phyloP scores from a whole-genome alignment of 2,329 filamentous ascomycete genomes.

The Claviceps humidiphila region DNA sequence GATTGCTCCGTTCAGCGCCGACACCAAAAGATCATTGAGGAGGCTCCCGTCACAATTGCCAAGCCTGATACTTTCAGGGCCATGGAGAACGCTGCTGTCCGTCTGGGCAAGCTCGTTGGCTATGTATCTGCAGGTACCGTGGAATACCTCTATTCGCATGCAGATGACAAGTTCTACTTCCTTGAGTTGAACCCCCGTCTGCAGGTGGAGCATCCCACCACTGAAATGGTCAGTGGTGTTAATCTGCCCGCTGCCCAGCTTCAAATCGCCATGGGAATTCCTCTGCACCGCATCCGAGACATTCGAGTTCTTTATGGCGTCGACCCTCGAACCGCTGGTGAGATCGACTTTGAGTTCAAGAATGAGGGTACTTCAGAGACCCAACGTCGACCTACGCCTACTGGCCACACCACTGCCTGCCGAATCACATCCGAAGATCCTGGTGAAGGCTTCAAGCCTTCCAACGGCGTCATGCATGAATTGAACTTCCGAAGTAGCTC shows the following conservation, averaged over 20 bases:
- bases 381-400: constrained; percentile 81
- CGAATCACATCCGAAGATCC: constrained; percentile 98
- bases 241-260: constrained; percentile 95
- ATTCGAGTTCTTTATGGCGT: constrained; percentile 93
- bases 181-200: constrained; percentile 96
- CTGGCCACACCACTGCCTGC: constrained; percentile 95
- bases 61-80: constrained; percentile 78
- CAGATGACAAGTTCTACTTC: constrained; percentile 99
- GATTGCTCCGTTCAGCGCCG: constrained; percentile 97
- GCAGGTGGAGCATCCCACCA: constrained; percentile 98
- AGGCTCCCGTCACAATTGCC: constrained; percentile 94
- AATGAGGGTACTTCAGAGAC: constrained; percentile 68
- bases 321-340: constrained; percentile 71
- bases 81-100: constrained; percentile 95
- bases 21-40: constrained; percentile 99
- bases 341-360: constrained; percentile 95
- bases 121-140: constrained; percentile 98
- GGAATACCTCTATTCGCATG: constrained; percentile 95
- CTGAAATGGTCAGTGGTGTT: constrained; percentile 97
- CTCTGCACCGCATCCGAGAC: constrained; percentile 86
- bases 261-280: constrained; percentile 97
- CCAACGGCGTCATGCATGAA: constrained; percentile 97
- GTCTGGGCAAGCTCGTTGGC: constrained; percentile 83
- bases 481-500: constrained; percentile 98
- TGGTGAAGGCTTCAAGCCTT: constrained; percentile 98